phyloP scores from a whole-genome alignment of 306 rosid genomes.

The Canavalia ensiformis region DNA sequence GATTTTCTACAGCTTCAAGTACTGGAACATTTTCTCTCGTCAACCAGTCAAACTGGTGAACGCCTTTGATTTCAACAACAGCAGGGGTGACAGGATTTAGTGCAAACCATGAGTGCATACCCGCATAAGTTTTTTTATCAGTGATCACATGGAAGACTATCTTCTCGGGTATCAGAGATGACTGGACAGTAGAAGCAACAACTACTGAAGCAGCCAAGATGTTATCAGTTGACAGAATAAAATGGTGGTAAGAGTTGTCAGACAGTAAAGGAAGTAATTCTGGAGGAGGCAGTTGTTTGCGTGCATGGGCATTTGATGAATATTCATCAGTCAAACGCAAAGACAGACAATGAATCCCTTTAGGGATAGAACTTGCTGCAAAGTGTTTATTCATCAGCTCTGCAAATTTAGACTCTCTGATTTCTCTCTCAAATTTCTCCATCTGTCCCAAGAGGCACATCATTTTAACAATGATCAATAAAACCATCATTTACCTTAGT shows the following conservation, averaged over 20 bases:
- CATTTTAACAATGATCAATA: slow-evolving; percentile 43
- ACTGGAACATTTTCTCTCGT: slow-evolving; percentile 99
- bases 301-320: slow-evolving; percentile 98
- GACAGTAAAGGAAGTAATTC: slow-evolving; percentile 94
- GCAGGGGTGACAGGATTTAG: slow-evolving; percentile 89
- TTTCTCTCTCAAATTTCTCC: slow-evolving; percentile 94
- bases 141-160: slow-evolving; percentile 98
- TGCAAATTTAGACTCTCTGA: slow-evolving; percentile 87
- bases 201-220: slow-evolving; percentile 98
- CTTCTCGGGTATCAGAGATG: slow-evolving; percentile 83
- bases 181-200: slow-evolving; percentile 90
- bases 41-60: slow-evolving; percentile 99
- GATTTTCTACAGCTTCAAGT: slow-evolving; percentile 97
- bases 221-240: slow-evolving; percentile 92
- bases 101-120: slow-evolving; percentile 99
- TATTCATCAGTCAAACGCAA: slow-evolving; percentile 99
- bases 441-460: slow-evolving; percentile 65
- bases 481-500: slow-evolving; percentile 16
- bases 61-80: slow-evolving; percentile 91
- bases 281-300: slow-evolving; percentile 95
- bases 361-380: slow-evolving; percentile 95
- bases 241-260: slow-evolving; percentile 91
- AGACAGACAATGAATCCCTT: slow-evolving; percentile 95
- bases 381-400: slow-evolving; percentile 98
- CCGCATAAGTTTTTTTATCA: slow-evolving; percentile 96